phyloP scores from a whole-genome alignment of 2,329 filamentous ascomycete genomes.

The Falciphora oryzae region DNA sequence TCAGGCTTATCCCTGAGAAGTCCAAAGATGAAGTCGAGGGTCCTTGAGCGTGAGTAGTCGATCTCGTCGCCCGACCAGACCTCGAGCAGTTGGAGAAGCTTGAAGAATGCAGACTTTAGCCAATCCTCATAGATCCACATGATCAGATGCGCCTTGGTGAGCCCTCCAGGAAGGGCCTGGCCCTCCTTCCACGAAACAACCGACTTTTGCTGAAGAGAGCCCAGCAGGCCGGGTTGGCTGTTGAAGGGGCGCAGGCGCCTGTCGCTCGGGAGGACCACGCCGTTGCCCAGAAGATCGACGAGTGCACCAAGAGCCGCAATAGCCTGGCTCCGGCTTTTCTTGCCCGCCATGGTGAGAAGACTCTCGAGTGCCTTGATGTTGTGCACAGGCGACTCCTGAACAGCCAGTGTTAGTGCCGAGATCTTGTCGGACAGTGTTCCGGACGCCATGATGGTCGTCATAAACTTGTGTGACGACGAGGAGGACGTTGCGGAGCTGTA shows the following conservation, averaged over 20 bases:
- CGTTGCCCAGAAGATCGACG: constrained; percentile 89
- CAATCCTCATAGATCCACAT: constrained; percentile 92
- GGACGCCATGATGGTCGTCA: constrained; percentile 93
- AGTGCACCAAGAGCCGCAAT: constrained; percentile 88
- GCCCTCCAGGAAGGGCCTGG: constrained; percentile 65
- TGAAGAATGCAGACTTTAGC: constrained; percentile 91
- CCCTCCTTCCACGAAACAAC: constrained; percentile 57
- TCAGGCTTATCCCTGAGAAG: constrained; percentile 93
- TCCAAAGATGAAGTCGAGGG: constrained; percentile 87
- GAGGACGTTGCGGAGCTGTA: constrained; percentile 71
- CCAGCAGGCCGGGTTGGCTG: constrained; percentile 70
- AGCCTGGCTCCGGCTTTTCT: constrained; percentile 88
- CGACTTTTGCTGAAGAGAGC: constrained; percentile 56
- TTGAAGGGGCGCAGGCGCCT: constrained; percentile 76
- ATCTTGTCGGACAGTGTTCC: constrained; percentile 97
- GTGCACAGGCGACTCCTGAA: constrained; percentile 94
- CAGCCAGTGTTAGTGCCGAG: constrained; percentile 85
- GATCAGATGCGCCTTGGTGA: constrained; percentile 74
- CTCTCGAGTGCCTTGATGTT: constrained; percentile 86
- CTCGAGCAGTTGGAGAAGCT: constrained; percentile 85
- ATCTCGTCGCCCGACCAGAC: constrained; percentile 93
- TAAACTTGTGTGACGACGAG: constrained; percentile 89
- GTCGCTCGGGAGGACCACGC: constrained; percentile 74
- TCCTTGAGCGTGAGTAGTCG: constrained; percentile 81
- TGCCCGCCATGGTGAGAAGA: constrained; percentile 75